Base-by-base conservation (phyloP, 129 eudicot species). In the Artemisia argyi region DNA sequence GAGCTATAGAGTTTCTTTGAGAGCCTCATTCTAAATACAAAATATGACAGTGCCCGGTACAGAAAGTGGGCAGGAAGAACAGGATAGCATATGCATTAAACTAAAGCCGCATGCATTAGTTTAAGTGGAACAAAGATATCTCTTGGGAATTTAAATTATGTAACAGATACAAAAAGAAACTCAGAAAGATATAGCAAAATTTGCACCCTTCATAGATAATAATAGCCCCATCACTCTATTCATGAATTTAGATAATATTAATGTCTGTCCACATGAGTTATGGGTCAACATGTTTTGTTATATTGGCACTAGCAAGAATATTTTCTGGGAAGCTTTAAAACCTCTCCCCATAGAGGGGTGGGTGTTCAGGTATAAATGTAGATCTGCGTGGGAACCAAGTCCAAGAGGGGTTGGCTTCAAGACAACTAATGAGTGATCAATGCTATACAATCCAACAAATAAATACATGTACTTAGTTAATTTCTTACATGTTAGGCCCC, bases 401-500 rank as follows among this genome's bases (percentile, higher is more conserved):
- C 62, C 61, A 35, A 53, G 24, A 11, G 56, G 54, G 14, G 67
- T 32, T 61, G 17, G 69, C 11, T 18, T 61, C 0, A 69, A 65
- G 30, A 44, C 57, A 28, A 59, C 57, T 48, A 19, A 19, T 19
- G 2, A 56, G 12, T 24, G 62, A 75, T 48, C 49, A 26, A 61
- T 50, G 71, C 62, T 47, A 56, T 63, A 50, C 11, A 50, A 71
- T 4, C 8, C 15, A 61, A 53, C 7, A 60, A 30, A 46, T 7
- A 54, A 8, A 11, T 7, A 39, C 35, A 20, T 58, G 30, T 10
- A 60, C 22, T n/a, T 14, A 55, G 47, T 8, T 39, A 44, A 55
- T 39, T n/a, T 44, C 96, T 90, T 86, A 95, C 99, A 95, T 95
- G 81, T 95, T 95, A 65, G 99, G 97, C 59, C 99, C 97, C 84